Percentiles rank a stretch among this genome's conserved stretches.
Conservation (phyloP, 805 yeast species). For the Cyberlindnera mississippiensis region DNA sequence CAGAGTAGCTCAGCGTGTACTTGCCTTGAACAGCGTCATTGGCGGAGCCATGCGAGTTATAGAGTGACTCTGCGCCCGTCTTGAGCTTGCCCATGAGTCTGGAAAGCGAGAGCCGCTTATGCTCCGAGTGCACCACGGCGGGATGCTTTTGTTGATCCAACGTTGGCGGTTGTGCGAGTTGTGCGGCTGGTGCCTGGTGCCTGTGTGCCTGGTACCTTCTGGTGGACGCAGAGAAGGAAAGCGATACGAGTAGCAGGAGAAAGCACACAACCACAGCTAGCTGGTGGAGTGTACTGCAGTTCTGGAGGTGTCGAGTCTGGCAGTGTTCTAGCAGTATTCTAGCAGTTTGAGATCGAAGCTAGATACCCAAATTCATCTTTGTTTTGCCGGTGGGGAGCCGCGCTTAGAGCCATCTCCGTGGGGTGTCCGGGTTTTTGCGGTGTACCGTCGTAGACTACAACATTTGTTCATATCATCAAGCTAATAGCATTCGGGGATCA, state of each 20-base stretch:
- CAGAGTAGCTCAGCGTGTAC: slow-evolving; percentile 62
- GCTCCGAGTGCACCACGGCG: slow-evolving; percentile 2
- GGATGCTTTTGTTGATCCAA: slow-evolving; percentile 1
- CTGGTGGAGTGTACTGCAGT: too few relatives aligned
- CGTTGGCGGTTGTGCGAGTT: too few relatives aligned
- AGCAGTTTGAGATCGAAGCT: neutral
- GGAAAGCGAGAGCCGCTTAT: slow-evolving; percentile 8
- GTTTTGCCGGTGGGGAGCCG: too few relatives aligned
- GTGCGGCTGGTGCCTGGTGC: neutral
- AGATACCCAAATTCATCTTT: neutral
- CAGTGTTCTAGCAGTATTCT: too few relatives aligned
- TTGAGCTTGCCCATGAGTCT: slow-evolving; percentile 8
- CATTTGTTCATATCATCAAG: neutral
- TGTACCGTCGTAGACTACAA: too few relatives aligned
- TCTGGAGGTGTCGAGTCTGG: too few relatives aligned
- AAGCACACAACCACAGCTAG: too few relatives aligned
- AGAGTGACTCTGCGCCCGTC: slow-evolving; percentile 2
- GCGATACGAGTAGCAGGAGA: too few relatives aligned
- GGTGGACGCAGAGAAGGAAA: neutral
- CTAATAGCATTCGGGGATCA: slow-evolving; percentile 8
- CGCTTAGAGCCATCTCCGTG: too few relatives aligned
- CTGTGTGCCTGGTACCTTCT: slow-evolving; percentile 3
- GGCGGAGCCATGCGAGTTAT: neutral
- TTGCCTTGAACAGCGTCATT: neutral
- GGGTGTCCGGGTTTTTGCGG: too few relatives aligned